Percentiles rank a stretch among this genome's conserved stretches.
These are phyloP conservation scores for Neocatenulostroma microsporum DNA, from an alignment of 2,329 filamentous ascomycete species.

Conservation along the genomic window DNA sequence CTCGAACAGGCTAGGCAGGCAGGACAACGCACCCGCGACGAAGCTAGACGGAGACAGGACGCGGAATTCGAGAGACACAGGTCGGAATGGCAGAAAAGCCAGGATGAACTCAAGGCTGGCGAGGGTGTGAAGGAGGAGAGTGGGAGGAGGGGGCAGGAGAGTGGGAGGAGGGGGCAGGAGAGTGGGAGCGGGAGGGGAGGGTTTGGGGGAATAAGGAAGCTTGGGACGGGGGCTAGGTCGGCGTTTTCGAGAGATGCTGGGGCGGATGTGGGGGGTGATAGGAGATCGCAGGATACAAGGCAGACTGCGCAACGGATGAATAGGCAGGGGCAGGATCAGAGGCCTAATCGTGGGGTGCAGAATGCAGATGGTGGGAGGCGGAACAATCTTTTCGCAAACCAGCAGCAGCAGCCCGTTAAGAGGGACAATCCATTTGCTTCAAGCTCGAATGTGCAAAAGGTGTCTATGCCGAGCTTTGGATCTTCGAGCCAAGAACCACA, in stretches of 20 bases:
- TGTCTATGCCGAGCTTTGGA: conserved; percentile 5
- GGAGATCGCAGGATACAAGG: neutral
- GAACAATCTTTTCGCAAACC: neutral
- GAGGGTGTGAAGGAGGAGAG: neutral
- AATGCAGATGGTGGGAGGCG: too few species aligned
- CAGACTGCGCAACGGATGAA: too few species aligned
- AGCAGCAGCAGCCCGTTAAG: neutral
- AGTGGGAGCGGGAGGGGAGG: neutral
- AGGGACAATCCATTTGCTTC: neutral
- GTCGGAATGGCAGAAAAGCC: neutral
- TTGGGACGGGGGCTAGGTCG: neutral
- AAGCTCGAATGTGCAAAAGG: neutral
- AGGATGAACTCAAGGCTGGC: neutral
- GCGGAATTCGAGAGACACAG: conserved; percentile 1
- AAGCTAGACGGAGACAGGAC: neutral
- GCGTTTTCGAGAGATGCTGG: neutral
- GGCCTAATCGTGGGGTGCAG: too few species aligned
- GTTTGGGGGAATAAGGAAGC: too few species aligned
- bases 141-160: too few species aligned
- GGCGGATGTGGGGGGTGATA: neutral
- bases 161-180: neutral
- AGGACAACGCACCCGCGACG: neutral
- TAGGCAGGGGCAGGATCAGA: too few species aligned
- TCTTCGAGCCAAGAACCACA: neutral
- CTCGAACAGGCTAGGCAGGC: neutral